A percentile compares a stretch with the other conserved stretches of the same genome.
Conservation (phyloP, 345 rosid genomes). For the Syzygium oleosum region DNA sequence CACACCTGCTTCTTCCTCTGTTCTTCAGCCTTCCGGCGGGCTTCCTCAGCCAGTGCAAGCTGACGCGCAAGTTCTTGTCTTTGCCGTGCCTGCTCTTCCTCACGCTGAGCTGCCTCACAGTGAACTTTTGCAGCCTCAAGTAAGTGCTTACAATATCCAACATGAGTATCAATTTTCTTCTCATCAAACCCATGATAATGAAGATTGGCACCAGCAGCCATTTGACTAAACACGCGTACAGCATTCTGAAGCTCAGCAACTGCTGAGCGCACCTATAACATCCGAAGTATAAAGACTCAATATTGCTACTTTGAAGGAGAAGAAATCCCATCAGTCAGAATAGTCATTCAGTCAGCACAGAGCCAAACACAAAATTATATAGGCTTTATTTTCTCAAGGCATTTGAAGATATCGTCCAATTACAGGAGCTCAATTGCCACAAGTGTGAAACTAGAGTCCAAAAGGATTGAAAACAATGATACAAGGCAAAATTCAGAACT, state of each 20-base stretch:
- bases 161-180: constrained; percentile 96
- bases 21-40: constrained; percentile 97
- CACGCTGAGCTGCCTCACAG: constrained; percentile 89
- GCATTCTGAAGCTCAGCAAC: constrained; percentile 95
- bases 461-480: not conserved
- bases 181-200: constrained; percentile 92
- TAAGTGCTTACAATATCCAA: constrained; percentile 91
- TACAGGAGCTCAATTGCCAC: not conserved
- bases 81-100: constrained; percentile 86
- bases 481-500: not conserved
- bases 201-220: constrained; percentile 90
- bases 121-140: constrained; percentile 90
- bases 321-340: not conserved
- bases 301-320: not conserved
- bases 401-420: not conserved
- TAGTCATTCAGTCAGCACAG: not conserved
- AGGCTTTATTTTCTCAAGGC: not conserved
- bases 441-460: not conserved
- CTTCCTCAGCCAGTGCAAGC: constrained; percentile 95
- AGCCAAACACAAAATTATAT: not conserved
- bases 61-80: constrained; percentile 93
- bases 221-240: constrained; percentile 75
- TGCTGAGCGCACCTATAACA: constrained; percentile 76
- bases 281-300: not conserved
- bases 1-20: constrained; percentile 85